These are phyloP conservation scores for Xerocomus potaroensis DNA, from an alignment of 768 basidiomycete species.

Conservation along the genomic window DNA sequence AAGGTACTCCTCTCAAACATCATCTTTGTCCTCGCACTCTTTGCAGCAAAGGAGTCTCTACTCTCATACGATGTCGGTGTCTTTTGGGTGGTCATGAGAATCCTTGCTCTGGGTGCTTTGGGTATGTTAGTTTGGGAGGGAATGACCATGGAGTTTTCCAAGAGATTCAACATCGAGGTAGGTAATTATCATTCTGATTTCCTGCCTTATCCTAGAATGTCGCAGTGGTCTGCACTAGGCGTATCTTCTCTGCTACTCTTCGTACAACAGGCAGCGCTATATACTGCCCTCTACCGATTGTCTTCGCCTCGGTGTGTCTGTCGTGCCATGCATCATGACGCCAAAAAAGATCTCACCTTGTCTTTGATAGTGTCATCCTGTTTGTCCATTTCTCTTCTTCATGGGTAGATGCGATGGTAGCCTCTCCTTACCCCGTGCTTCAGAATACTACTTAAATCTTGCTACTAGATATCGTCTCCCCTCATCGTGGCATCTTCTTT, in stretches of 20 bases:
- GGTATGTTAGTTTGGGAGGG: conserved; percentile 60
- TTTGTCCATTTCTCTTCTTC: conserved; percentile 66
- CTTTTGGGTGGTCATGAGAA: conserved; percentile 73
- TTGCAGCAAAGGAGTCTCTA: conserved; percentile 64
- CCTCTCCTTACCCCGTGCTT: conserved; percentile 46
- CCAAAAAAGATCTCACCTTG: neutral
- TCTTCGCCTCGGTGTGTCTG: conserved; percentile 59
- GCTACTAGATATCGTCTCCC: conserved; percentile 46
- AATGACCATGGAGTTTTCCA: conserved; percentile 48
- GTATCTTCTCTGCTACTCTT: conserved; percentile 65
- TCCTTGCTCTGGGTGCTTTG: conserved; percentile 69
- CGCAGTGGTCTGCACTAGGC: conserved; percentile 67
- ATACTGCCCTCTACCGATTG: conserved; percentile 65
- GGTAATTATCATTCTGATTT: conserved; percentile 18
- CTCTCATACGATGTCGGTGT: conserved; percentile 63
- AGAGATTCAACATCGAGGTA: conserved; percentile 58
- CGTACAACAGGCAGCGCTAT: conserved; percentile 62
- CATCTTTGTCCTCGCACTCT: conserved; percentile 57
- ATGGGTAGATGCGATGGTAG: conserved; percentile 57
- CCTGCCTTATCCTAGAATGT: conserved; percentile 7
- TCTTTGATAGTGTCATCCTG: conserved; percentile 53
- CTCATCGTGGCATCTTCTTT: conserved; percentile 46
- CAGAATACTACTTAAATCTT: neutral
- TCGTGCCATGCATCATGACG: neutral
- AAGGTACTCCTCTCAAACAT: conserved; percentile 58